Conservation (phyloP, 371 early-diverging fungal species). For the Capniomyces stellatus region DNA sequence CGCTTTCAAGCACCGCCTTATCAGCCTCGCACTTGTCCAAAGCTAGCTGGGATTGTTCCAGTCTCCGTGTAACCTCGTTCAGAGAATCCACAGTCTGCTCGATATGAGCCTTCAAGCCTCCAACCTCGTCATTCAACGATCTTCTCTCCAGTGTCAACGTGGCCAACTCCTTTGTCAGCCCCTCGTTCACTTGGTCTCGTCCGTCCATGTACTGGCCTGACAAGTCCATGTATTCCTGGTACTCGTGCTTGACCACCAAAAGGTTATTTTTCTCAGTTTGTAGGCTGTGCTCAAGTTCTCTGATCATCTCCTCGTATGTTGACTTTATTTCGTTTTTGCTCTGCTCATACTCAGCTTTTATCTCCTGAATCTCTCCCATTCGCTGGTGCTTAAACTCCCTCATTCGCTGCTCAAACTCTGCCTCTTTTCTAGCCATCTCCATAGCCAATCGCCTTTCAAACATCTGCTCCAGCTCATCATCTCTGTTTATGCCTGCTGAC, state of each 20-base stretch:
- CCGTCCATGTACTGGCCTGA: constrained; percentile 3
- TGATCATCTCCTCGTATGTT: background rate
- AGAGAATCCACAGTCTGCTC: background rate
- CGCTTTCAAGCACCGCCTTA: background rate
- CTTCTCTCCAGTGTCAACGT: constrained; percentile 1
- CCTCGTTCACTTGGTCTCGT: constrained; percentile 1
- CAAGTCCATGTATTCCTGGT: background rate
- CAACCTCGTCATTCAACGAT: background rate
- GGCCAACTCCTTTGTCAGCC: background rate
- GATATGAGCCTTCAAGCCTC: background rate
- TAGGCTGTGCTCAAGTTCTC: background rate
- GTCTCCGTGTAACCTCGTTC: background rate
- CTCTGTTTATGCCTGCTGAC: too few species aligned
- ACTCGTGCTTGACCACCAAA: background rate
- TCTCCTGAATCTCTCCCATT: background rate
- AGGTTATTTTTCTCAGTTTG: background rate
- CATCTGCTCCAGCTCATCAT: too few species aligned
- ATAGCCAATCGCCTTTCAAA: too few species aligned
- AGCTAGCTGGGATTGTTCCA: background rate
- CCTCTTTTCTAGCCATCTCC: too few species aligned
- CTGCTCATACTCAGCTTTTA: background rate
- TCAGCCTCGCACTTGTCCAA: background rate
- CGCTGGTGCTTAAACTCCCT: background rate
- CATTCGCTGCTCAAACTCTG: background rate
- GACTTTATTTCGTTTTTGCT: background rate